Evolutionary conservation across 306 rosid species (phyloP).

Genomic region (Cucurbita maxima): DNA sequence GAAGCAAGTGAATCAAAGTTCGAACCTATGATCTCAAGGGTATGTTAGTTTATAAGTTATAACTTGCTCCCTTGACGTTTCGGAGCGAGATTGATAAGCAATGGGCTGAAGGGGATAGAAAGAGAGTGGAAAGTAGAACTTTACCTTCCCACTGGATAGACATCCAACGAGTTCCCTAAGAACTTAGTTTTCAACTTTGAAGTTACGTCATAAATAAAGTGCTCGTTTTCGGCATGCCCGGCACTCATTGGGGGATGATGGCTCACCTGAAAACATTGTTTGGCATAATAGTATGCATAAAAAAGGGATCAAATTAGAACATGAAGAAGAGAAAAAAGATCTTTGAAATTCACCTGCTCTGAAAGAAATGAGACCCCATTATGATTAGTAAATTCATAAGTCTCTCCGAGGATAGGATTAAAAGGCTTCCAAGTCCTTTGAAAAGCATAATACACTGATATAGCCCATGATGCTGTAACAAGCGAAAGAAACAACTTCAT

Average conservation of each 20-base stretch:
- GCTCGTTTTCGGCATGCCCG: constrained; percentile 84
- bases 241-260: constrained; percentile 99
- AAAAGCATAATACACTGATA: constrained; percentile 81
- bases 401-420: constrained; percentile 94
- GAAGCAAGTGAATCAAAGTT: neutral
- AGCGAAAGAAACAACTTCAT: neutral
- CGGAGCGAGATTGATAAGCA: neutral
- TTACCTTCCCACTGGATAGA: constrained; percentile 95
- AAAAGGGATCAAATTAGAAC: neutral
- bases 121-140: constrained; percentile 2
- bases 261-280: constrained; percentile 45
- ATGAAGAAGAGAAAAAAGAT: neutral
- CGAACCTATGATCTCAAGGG: neutral
- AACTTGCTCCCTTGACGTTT: neutral
- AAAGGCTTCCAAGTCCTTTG: constrained; percentile 97
- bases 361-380: constrained; percentile 61
- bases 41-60: neutral
- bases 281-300: neutral
- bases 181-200: constrained; percentile 89
- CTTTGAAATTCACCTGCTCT: constrained; percentile 58
- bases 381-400: constrained; percentile 72
- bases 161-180: constrained; percentile 74
- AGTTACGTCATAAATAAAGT: constrained; percentile 72
- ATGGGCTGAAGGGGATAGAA: neutral
- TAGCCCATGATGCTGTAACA: constrained; percentile 79